phyloP scores from a whole-genome alignment of 306 rosid species.

The Carpinus viminea region DNA sequence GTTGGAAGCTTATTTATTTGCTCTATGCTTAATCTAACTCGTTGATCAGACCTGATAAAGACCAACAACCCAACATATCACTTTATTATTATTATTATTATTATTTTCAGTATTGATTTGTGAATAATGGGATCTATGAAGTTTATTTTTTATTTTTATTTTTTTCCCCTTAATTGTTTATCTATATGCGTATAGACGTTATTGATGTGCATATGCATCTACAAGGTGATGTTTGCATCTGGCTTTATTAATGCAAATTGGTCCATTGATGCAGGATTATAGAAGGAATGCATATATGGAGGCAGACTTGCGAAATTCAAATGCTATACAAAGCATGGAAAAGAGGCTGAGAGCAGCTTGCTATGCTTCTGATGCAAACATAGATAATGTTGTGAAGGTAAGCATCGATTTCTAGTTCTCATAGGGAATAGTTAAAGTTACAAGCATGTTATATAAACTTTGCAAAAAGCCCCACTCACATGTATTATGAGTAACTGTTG shows the following conservation, averaged over 20 bases:
- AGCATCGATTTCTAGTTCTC: conserved; percentile 10
- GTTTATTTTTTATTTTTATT: not conserved
- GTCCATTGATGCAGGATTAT: conserved; percentile 60
- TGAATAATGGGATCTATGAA: too few species aligned
- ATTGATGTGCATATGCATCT: not conserved
- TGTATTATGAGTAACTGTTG: too few species aligned
- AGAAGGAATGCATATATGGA: conserved; percentile 78
- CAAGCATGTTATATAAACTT: too few species aligned
- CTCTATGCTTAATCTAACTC: not conserved
- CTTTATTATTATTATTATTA: too few species aligned
- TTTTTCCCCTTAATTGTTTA: not conserved
- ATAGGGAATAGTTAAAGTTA: too few species aligned
- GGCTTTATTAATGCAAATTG: conserved; percentile 32
- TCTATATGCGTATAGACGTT: not conserved
- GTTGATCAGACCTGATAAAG: not conserved
- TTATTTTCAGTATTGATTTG: too few species aligned
- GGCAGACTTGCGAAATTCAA: conserved; percentile 83
- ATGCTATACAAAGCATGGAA: conserved; percentile 86
- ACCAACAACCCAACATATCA: too few species aligned
- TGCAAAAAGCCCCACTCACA: too few species aligned
- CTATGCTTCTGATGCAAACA: conserved; percentile 74
- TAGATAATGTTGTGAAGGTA: conserved; percentile 82
- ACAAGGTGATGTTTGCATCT: conserved; percentile 6
- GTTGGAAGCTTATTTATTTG: not conserved
- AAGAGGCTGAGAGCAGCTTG: conserved; percentile 88